Base-by-base conservation (phyloP, 2,329 filamentous ascomycete species). In the Dendryphion nanum region DNA sequence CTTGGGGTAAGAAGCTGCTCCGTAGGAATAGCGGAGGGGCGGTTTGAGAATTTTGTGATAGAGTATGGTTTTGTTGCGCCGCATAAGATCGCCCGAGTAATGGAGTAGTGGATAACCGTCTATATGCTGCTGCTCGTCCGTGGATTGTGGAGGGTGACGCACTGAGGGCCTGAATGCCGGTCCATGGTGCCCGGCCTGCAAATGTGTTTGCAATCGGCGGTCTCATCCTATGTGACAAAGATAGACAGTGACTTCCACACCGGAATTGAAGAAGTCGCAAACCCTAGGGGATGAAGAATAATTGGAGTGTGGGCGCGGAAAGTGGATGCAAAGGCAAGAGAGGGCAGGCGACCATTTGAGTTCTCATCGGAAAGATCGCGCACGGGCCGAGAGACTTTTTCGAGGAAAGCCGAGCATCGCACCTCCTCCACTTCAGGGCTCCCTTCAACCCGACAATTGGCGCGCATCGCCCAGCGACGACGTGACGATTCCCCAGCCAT, bases 111-210 rank as follows among this genome's bases (percentile, higher is more conserved):
- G 58, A 65, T 72, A 73, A 65, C 63, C 72, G 66, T 50, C 73
- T 64, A 57, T 74, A 72, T 38, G 71, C 65, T 35, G 70, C 67
- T 21, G 72, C 69, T 51, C 71, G 64, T 53, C 69, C 69, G 52
- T 69, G 68, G 42, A 65, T 63, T 48, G 57, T 58, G 40, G 63
- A 51, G 33, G 65, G 48, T 31, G 62, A 48, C 40, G 67, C 54
- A 52, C 63, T 55, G 47, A 64, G 59, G 33, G 61, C 59, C 40
- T 63, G 61, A 47, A 53, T 48, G 51, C 63, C 61, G 43, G 54
- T 52, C 47, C 59, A 59, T 63, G 66, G 61, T 55, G 67, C 67
- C 58, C 67, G 61, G 48, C 59, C 57, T 38, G 64, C 63, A 42
- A 71, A 54, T 48, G 61, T 59, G 57, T 55, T 63, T 44, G 64